Evolutionary conservation across 2,329 filamentous ascomycete species (phyloP), one percentile per base, ranked within the genome.

Genomic region (Daldinia eschscholtzii): DNA sequence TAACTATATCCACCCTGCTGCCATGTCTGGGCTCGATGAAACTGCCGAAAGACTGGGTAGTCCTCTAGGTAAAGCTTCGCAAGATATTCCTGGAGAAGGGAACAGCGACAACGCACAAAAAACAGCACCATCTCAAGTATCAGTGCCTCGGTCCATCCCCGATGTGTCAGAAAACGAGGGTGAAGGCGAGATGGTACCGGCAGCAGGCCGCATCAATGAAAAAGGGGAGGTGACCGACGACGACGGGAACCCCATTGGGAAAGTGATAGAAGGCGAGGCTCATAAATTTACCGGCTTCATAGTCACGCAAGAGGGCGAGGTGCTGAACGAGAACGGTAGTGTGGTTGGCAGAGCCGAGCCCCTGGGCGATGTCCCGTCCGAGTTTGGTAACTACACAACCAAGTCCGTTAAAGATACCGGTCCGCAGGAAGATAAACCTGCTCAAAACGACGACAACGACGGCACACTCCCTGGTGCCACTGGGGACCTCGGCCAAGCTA

Each of bases 191-290:
- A 77, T 79, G 76, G 77, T 79, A 35, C 77, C 78, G 18, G 78
- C 78, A 12, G 78, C 78, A n/a, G 78, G 78, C 39, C 78, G 83
- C 57, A 78, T 88, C 65, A 87, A 84, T 72, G 83, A 83, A 63
- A 82, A 86, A 60, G 86, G 86, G n/a, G 84, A 87, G 68, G 83
- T 88, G 10, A 79, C 88, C 37, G 86, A 88, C 76, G 83, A 85
- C 33, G 85, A 88, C 56, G 84, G 83, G 9, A 83, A 83, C 64
- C 77, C 83, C 15, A 82, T 85, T 50, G 83, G 82, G 58, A 80
- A 79, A 57, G 80, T 83, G 7, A 79, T 78, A 35, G 68, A 74
- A 60, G 75, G 76, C 41, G 70, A 78, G 35, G 68, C 74, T 5
- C 70, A 73, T 7, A 75, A 76, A 18, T 76, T 79, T 53, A 62